Evolutionary conservation across 2,329 filamentous ascomycete genomes (phyloP), one percentile per base, ranked within the genome.

Genomic region (Setomelanomma holmii): DNA sequence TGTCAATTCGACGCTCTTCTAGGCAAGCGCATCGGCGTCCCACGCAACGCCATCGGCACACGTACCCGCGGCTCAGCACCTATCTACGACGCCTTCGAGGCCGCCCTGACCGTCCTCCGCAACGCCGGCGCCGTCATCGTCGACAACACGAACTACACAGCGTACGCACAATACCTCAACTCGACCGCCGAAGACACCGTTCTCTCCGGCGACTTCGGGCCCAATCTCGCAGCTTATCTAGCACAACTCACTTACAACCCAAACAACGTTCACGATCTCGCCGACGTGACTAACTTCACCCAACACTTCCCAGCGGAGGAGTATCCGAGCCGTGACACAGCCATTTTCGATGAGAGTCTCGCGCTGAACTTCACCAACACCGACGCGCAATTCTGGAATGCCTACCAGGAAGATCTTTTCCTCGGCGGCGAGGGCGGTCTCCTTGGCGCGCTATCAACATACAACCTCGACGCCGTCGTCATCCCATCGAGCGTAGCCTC

Each of bases 21-120:
- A 10, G 85, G 84, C 6, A 83, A 83, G 45, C 80, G 86, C 1
- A 85, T 90, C 21, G 88, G 88, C 3, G 79, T 90, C 3, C 84
- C 87, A 0, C 78, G 82, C 16, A 87, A 88, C 58, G 76, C 83
- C 1, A 76, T 89, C 27, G 74, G 76, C 3, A 59, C 72, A 3
- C 69, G 63, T 5, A 58, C 63, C 19, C 34, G 60, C 3, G 57
- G 67, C 27, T 64, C 68, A 2, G 75, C 76, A 12, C 66, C 71
- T 3, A 73, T 79, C n/a, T 56, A 85, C 5, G 72, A 76, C 1
- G 81, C 82, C 0, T 90, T 89, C 64, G 73, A 87, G 21, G 63
- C 70, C 1, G 82, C 85, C 0, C 71, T 90, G 4, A 60, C 74
- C 0, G 62, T 83, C 2, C 75, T 90, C 30, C 71, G 78, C 8